Evolutionary conservation across 2,329 filamentous ascomycete genomes (phyloP).

Genomic region (Aspergillus sclerotialis): DNA sequence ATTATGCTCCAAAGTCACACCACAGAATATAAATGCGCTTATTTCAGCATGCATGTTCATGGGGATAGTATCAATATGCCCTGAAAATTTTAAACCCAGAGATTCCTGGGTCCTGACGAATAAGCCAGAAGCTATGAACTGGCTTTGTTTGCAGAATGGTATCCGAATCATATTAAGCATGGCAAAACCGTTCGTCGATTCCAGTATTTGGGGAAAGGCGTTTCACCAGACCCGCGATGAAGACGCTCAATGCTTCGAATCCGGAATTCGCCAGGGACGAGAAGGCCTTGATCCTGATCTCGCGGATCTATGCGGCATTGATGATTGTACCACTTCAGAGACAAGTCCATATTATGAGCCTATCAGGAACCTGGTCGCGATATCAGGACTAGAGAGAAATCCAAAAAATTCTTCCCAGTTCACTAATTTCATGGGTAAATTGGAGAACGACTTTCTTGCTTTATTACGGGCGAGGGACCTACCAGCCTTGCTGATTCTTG

Average conservation of each 20-base stretch:
- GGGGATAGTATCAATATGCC: constrained; percentile 17
- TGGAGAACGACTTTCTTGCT: constrained; percentile 18
- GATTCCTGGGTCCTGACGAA: constrained; percentile 25
- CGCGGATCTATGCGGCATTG: constrained; percentile 22
- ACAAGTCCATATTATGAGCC: constrained; percentile 20
- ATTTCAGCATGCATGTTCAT: constrained; percentile 27
- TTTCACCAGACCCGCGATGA: constrained; percentile 12
- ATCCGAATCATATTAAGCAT: constrained; percentile 15
- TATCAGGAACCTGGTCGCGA: constrained; percentile 11
- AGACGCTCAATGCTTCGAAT: constrained; percentile 10
- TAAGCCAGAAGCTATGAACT: constrained; percentile 18
- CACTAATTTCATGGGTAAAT: constrained; percentile 19
- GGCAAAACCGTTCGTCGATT: constrained; percentile 7
- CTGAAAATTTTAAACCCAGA: constrained; percentile 12
- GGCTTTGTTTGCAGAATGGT: constrained; percentile 24
- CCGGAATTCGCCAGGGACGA: constrained; percentile 14
- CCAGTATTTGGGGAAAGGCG: constrained; percentile 19
- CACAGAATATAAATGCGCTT: constrained; percentile 18
- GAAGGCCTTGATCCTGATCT: constrained; percentile 17
- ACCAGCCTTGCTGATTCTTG: constrained; percentile 20
- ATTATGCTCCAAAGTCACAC: constrained; percentile 10
- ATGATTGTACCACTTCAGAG: constrained; percentile 11
- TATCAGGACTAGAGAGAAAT: constrained; percentile 14
- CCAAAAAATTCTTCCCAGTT: constrained; percentile 14
- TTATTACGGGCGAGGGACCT: constrained; percentile 18